These are phyloP conservation scores for Plasmodium sp. DNA, from an alignment of 169 alveolate genomes.

Conservation along the genomic window DNA sequence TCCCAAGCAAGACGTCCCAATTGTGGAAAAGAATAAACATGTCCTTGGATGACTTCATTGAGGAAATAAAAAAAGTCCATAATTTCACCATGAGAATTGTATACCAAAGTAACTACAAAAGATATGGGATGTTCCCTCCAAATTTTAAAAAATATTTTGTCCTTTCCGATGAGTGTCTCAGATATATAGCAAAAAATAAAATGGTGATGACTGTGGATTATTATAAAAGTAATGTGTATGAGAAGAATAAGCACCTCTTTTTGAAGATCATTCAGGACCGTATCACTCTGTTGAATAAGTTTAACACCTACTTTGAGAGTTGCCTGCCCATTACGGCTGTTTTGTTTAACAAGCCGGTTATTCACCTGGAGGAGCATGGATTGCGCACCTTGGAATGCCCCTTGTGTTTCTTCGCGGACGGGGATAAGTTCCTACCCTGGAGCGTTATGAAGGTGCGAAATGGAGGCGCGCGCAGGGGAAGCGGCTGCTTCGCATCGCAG, in stretches of 20 bases:
- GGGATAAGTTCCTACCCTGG: slow-evolving; percentile 63
- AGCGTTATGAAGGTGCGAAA: neutral
- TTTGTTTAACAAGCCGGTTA: slow-evolving; percentile 61
- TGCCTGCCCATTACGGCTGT: slow-evolving; percentile 63
- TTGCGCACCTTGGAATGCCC: slow-evolving; percentile 73
- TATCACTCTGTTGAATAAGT: slow-evolving; percentile 30
- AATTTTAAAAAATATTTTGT: slow-evolving; percentile 64
- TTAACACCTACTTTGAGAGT: slow-evolving; percentile 62
- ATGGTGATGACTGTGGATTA: slow-evolving; percentile 69
- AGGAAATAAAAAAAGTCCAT: slow-evolving; percentile 71
- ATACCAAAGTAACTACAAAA: slow-evolving; percentile 61
- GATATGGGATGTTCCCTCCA: slow-evolving; percentile 62
- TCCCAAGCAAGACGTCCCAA: slow-evolving; percentile 68
- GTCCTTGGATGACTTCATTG: slow-evolving; percentile 70
- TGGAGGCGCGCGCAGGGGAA: neutral
- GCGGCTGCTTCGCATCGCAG: neutral
- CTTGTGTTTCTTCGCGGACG: slow-evolving; percentile 40
- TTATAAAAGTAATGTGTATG: slow-evolving; percentile 49
- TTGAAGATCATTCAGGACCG: slow-evolving; percentile 73
- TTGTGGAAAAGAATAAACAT: slow-evolving; percentile 74
- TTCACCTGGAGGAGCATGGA: slow-evolving; percentile 67
- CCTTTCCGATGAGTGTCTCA: slow-evolving; percentile 44
- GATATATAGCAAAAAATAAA: slow-evolving; percentile 53
- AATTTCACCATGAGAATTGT: slow-evolving; percentile 64
- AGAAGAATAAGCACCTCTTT: slow-evolving; percentile 34